Conservation (phyloP, 2,329 filamentous ascomycete genomes). For the Apiospora koreana region DNA sequence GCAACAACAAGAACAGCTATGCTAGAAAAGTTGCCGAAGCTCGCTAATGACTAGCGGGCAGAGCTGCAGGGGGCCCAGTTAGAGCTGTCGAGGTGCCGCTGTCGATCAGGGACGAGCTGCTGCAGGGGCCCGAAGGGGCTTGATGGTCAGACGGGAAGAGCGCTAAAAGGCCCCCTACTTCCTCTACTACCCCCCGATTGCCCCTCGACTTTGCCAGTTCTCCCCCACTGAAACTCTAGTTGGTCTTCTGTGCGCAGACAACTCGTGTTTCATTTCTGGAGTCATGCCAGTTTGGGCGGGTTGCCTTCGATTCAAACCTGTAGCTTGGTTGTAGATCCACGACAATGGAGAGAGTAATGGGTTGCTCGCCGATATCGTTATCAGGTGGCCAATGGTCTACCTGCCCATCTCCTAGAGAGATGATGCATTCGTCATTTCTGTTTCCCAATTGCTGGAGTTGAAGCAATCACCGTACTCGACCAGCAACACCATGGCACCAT, state of each 20-base stretch:
- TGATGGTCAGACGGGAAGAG: background rate
- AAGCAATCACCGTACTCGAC: slow-evolving; percentile 6
- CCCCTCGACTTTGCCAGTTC: background rate
- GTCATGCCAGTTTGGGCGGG: background rate
- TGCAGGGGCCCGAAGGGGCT: background rate
- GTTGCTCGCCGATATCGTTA: background rate
- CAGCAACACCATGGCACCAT: slow-evolving; percentile 15
- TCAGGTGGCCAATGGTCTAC: background rate
- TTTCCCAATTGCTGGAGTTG: background rate
- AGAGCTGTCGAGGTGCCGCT: background rate
- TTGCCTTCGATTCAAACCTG: background rate
- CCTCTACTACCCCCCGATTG: background rate
- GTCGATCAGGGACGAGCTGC: background rate
- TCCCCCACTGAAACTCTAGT: background rate
- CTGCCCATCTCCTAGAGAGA: background rate
- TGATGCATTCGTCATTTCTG: background rate
- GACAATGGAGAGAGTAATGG: background rate
- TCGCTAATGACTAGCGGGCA: background rate
- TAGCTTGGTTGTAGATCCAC: background rate
- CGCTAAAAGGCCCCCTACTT: background rate
- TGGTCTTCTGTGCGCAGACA: slow-evolving; percentile 6
- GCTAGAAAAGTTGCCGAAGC: background rate
- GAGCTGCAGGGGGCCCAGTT: background rate
- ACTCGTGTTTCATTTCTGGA: slow-evolving; percentile 11
- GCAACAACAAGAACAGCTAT: background rate